phyloP scores from a whole-genome alignment of 495 filamentous ascomycete genomes.

The Chaetomium fimeti region DNA sequence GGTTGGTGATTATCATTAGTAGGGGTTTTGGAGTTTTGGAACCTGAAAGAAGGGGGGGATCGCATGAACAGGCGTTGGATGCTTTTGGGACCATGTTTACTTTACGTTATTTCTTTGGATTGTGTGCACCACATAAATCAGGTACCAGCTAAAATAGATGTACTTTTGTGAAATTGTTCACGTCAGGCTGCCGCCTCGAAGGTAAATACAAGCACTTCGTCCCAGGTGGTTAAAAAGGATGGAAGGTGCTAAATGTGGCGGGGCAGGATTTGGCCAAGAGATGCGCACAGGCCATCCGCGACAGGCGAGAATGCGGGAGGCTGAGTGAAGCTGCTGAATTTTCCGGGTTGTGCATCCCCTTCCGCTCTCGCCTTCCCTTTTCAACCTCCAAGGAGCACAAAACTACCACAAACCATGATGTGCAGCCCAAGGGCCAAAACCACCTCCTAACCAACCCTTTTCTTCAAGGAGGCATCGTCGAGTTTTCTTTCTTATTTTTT shows the following conservation, averaged over 20 bases:
- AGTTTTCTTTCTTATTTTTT: conserved; percentile 6
- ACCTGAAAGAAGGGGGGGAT: background rate
- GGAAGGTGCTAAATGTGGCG: conserved; percentile 14
- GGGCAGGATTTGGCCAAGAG: conserved; percentile 9
- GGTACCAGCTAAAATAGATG: no score
- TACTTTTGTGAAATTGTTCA: no score
- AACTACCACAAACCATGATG: conserved; percentile 26
- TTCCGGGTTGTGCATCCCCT: conserved; percentile 25
- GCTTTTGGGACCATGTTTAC: background rate
- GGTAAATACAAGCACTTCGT: no score
- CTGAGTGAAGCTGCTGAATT: conserved; percentile 34
- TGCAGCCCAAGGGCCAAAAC: conserved; percentile 15
- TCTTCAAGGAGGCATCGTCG: conserved; percentile 19
- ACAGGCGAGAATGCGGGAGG: conserved; percentile 28
- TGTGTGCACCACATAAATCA: no score
- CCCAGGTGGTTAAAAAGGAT: no score
- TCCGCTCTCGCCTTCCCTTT: conserved; percentile 19
- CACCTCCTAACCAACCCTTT: conserved; percentile 10
- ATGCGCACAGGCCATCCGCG: conserved; percentile 1
- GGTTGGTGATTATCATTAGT: background rate
- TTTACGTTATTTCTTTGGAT: background rate
- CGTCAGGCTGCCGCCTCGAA: no score
- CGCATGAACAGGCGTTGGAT: background rate
- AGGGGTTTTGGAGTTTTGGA: background rate
- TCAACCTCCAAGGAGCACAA: conserved; percentile 17